phyloP scores from a whole-genome alignment of 177 flowering plant genomes.

The Vitis hybrid region DNA sequence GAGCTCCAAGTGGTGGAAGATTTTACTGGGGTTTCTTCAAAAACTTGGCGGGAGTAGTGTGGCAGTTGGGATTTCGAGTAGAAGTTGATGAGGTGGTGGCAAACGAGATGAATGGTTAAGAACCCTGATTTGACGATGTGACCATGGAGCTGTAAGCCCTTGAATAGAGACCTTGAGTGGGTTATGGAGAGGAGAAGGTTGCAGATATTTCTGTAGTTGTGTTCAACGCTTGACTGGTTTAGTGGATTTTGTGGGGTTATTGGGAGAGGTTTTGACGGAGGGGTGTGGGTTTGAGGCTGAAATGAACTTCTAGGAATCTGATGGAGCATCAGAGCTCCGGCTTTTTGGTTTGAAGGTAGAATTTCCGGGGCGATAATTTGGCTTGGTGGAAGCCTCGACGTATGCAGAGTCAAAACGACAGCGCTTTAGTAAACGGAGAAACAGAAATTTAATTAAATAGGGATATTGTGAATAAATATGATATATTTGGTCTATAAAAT shows the following conservation, averaged over 20 bases:
- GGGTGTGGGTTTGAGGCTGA: background rate
- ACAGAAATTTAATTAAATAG: too few relatives aligned
- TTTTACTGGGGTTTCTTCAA: constrained; percentile 44
- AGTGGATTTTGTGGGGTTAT: constrained; percentile 10
- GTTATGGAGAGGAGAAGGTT: constrained; percentile 49
- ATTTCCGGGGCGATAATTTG: too few relatives aligned
- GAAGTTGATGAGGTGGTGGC: constrained; percentile 82
- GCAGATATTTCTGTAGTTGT: constrained; percentile 48
- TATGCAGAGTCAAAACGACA: too few relatives aligned
- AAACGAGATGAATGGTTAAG: constrained; percentile 51
- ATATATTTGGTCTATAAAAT: too few relatives aligned
- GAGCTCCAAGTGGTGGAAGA: constrained; percentile 84
- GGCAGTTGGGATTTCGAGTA: constrained; percentile 80
- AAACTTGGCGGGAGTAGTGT: constrained; percentile 43
- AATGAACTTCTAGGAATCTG: background rate
- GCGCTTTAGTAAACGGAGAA: too few relatives aligned
- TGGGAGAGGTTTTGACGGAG: background rate
- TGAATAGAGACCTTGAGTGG: constrained; percentile 43
- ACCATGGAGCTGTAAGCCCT: constrained; percentile 78
- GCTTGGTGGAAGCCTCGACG: too few relatives aligned
- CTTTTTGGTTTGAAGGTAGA: background rate
- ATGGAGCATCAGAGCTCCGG: constrained; percentile 7
- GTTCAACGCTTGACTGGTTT: constrained; percentile 32
- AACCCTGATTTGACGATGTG: constrained; percentile 66
- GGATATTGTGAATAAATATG: too few relatives aligned